phyloP scores from a whole-genome alignment of 2,329 filamentous ascomycete species.

The Fusarium sp. region DNA sequence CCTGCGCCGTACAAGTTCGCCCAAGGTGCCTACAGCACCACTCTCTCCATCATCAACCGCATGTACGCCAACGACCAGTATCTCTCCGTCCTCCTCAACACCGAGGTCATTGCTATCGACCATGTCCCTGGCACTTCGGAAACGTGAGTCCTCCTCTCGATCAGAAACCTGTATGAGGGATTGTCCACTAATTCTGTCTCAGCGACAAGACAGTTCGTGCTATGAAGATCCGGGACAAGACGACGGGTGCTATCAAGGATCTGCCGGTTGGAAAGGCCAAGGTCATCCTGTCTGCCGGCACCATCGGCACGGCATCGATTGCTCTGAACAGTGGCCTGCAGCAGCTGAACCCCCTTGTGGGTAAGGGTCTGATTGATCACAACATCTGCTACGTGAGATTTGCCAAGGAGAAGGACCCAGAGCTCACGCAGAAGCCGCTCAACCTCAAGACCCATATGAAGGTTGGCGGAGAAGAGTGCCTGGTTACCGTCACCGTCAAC shows the following conservation, averaged over 20 bases:
- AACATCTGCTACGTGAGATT: conserved; percentile 31
- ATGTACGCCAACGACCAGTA: conserved; percentile 36
- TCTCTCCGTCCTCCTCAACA: conserved; percentile 23
- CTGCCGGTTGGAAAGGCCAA: conserved; percentile 24
- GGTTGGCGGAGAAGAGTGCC: conserved; percentile 9
- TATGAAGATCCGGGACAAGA: conserved; percentile 23
- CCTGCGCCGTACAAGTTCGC: conserved; percentile 31
- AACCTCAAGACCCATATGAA: conserved; percentile 27
- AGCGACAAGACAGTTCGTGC: conserved; percentile 14
- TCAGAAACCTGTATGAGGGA: accelerated
- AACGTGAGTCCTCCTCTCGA: too few relatives aligned
- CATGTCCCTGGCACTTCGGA: background rate
- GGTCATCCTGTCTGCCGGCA: conserved; percentile 12
- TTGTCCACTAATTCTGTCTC: background rate
- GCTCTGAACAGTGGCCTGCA: conserved; percentile 28
- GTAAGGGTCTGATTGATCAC: conserved; percentile 29
- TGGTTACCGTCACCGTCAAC: conserved; percentile 31
- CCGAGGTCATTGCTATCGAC: conserved; percentile 21
- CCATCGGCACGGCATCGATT: conserved; percentile 32
- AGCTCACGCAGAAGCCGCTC: conserved; percentile 19
- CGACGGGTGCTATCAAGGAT: conserved; percentile 11
- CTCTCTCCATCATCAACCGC: conserved; percentile 25
- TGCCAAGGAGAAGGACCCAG: conserved; percentile 17
- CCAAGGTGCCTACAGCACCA: conserved; percentile 31
- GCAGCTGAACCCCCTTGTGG: conserved; percentile 3